Evolutionary conservation across 495 filamentous ascomycete species (phyloP).

Genomic region (Aspergillus heteromorphus): DNA sequence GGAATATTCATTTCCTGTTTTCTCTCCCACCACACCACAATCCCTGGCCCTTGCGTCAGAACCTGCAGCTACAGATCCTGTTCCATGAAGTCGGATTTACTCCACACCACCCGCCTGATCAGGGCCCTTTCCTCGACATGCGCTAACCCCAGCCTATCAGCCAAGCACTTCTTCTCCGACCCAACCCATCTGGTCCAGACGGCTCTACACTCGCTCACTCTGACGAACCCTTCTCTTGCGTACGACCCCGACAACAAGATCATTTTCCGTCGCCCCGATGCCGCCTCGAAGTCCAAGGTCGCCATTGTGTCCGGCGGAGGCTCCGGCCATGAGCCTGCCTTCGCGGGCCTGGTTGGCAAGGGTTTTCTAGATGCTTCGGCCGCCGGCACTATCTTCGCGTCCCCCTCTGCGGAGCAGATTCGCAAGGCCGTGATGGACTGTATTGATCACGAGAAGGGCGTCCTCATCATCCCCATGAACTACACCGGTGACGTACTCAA

Average conservation of each 20-base stretch:
- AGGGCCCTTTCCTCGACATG: neutral
- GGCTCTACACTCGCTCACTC: slow-evolving; percentile 69
- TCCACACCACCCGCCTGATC: slow-evolving; percentile 3
- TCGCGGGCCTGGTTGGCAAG: slow-evolving; percentile 62
- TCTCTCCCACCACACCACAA: neutral
- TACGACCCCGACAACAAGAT: slow-evolving; percentile 81
- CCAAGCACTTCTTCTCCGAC: slow-evolving; percentile 92
- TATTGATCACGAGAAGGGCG: slow-evolving; percentile 64
- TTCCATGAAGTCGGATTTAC: slow-evolving; percentile 10
- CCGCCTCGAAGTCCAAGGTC: slow-evolving; percentile 51
- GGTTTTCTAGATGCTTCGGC: slow-evolving; percentile 84
- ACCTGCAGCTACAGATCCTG: neutral
- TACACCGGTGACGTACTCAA: slow-evolving; percentile 81
- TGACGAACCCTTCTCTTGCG: slow-evolving; percentile 80
- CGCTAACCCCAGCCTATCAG: slow-evolving; percentile 19
- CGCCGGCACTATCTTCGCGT: slow-evolving; percentile 91
- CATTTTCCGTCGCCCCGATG: slow-evolving; percentile 67
- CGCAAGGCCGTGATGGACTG: slow-evolving; percentile 67
- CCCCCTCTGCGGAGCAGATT: slow-evolving; percentile 82
- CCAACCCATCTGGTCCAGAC: slow-evolving; percentile 72
- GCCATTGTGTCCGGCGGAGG: slow-evolving; percentile 87
- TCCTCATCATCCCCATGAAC: slow-evolving; percentile 65
- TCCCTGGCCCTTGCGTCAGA: neutral
- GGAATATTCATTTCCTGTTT: neutral
- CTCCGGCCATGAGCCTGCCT: slow-evolving; percentile 88